phyloP scores from a whole-genome alignment of 2,329 filamentous ascomycete species.

The Aspergillus terreus region DNA sequence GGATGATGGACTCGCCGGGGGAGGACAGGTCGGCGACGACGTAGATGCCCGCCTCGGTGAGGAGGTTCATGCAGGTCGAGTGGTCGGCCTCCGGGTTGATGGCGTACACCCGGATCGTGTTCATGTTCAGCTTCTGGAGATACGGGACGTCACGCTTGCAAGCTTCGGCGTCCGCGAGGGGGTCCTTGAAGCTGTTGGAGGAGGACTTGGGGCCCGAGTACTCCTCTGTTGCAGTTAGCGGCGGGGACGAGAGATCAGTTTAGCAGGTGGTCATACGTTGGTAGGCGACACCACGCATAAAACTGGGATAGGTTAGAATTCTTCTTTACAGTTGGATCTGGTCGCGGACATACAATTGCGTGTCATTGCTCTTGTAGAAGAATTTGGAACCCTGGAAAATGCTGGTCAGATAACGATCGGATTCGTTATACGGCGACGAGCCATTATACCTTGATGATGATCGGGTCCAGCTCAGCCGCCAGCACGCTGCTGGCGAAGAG shows the following conservation, averaged over 20 bases:
- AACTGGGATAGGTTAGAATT: slow-evolving; percentile 43
- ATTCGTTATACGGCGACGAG: not conserved
- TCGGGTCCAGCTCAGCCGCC: slow-evolving; percentile 54
- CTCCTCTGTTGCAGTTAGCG: slow-evolving; percentile 51
- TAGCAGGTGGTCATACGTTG: slow-evolving; percentile 53
- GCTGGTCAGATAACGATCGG: not conserved
- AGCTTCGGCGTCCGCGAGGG: slow-evolving; percentile 64
- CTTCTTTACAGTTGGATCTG: not conserved
- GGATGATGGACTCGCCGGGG: slow-evolving; percentile 77
- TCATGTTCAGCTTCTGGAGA: slow-evolving; percentile 73
- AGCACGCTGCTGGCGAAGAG: slow-evolving; percentile 45
- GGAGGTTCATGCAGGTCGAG: slow-evolving; percentile 73
- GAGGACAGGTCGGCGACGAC: slow-evolving; percentile 85
- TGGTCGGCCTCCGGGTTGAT: slow-evolving; percentile 77
- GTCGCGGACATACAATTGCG: slow-evolving; percentile 56
- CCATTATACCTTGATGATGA: slow-evolving; percentile 58
- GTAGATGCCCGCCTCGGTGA: slow-evolving; percentile 84
- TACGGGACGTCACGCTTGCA: slow-evolving; percentile 84
- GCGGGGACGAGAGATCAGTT: not conserved
- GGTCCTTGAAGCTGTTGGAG: slow-evolving; percentile 66
- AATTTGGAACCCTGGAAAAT: slow-evolving; percentile 67
- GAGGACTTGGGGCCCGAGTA: slow-evolving; percentile 51
- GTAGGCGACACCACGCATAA: slow-evolving; percentile 89
- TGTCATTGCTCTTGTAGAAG: slow-evolving; percentile 77
- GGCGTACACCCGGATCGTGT: slow-evolving; percentile 90